These are phyloP conservation scores for Pseudonitzschia multistriata DNA, from an alignment of 108 stramenopile species.

Conservation along the genomic window DNA sequence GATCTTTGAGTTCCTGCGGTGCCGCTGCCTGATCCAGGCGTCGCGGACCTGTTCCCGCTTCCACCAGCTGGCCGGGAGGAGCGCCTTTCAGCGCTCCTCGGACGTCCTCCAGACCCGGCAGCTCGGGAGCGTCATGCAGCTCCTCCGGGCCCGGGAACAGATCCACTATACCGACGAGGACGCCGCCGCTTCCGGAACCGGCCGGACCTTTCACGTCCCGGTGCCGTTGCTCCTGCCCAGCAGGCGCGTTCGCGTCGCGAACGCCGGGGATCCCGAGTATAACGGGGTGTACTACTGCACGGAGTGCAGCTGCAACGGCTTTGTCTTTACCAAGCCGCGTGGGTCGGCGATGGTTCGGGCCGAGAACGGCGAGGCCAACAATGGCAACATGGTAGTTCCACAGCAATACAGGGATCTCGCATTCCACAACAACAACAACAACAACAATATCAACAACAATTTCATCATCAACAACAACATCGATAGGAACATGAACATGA, in stretches of 20 bases:
- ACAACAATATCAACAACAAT: not conserved
- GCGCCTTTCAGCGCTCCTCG: conserved; percentile 56
- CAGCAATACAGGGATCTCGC: not conserved
- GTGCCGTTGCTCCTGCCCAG: conserved; percentile 67
- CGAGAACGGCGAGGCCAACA: not conserved
- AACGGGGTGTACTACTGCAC: conserved; percentile 87
- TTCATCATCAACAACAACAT: not conserved
- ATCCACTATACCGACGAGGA: conserved; percentile 48
- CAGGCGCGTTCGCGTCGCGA: conserved; percentile 48
- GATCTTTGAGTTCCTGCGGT: conserved; percentile 69
- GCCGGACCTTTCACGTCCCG: conserved; percentile 35
- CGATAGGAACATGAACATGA: not conserved
- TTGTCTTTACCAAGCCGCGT: conserved; percentile 73
- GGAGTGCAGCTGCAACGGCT: conserved; percentile 61
- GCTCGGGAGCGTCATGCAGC: conserved; percentile 59
- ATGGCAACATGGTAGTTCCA: not conserved
- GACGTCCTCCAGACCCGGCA: conserved; percentile 49
- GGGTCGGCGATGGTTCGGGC: conserved; percentile 13
- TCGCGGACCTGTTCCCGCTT: conserved; percentile 65
- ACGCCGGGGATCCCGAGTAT: conserved; percentile 72
- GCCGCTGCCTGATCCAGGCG: conserved; percentile 56
- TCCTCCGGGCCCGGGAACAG: conserved; percentile 73
- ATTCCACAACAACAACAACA: conserved; percentile 1
- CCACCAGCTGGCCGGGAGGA: conserved; percentile 47
- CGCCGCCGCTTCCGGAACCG: not conserved